Evolutionary conservation across 1,139 yeast genomes (phyloP).

Genomic region (Geotrichum phurueaensis): DNA sequence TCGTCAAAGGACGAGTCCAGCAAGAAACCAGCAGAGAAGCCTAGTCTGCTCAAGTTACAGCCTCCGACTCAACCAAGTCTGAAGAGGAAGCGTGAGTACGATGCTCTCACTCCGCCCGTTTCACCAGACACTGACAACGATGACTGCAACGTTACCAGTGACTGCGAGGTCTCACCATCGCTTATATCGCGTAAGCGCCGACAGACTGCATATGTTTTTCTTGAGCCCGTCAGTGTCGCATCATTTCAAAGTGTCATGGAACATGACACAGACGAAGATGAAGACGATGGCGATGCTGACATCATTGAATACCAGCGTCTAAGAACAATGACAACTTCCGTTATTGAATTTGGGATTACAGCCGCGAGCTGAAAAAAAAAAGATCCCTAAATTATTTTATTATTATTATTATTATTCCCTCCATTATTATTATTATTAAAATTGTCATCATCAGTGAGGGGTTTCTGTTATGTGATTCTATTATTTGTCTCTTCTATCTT

Average conservation of each 20-base stretch:
- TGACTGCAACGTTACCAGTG: not conserved
- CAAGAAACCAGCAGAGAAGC: not conserved
- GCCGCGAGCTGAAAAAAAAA: not conserved
- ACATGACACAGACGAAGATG: not conserved
- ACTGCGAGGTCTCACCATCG: not conserved
- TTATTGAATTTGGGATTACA: not conserved
- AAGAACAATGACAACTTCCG: not conserved
- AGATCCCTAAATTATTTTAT: too few relatives aligned
- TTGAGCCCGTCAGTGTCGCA: not conserved
- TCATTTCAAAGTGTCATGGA: not conserved
- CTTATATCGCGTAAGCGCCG: not conserved
- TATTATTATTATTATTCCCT: too few relatives aligned
- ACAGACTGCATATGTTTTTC: not conserved
- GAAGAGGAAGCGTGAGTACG: not conserved
- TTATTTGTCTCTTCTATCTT: not conserved
- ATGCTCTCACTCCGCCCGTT: not conserved
- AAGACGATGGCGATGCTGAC: not conserved
- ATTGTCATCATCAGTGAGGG: too few relatives aligned
- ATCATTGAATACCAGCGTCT: not conserved
- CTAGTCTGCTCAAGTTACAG: not conserved
- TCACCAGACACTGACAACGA: not conserved
- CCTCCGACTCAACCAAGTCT: not conserved
- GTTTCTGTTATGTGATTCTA: too few relatives aligned
- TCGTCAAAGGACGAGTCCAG: not conserved
- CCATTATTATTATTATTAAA: too few relatives aligned